Base-by-base conservation (phyloP, 768 basidiomycete genomes). In the Lactifluus subvellereus region DNA sequence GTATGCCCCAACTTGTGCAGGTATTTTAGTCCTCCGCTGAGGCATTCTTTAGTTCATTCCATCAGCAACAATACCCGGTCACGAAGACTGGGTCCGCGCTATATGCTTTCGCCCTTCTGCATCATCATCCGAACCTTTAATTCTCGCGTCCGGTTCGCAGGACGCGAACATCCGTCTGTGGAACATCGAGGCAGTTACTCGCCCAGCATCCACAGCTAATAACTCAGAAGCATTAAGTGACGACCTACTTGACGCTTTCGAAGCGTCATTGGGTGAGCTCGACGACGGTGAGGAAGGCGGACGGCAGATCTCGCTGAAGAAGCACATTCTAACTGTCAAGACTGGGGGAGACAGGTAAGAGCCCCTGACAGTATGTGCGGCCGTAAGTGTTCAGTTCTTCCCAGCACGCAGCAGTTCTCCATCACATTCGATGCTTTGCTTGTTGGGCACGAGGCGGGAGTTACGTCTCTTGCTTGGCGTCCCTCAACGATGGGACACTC, bases 31-130 rank as follows among this genome's bases (percentile, higher is more conserved):
- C 40, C 66, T 64, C 20, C 57, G 50, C 49, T 35, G 37, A 54
- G 22, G 13, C 54, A 45, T 9, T 50, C 42, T 13, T 50, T 33
- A 87, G 88, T 89, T 87, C 71, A 77, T 85, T 14, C 78, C 75
- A 58, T 82, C 84, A 20, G 82, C 83, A 3, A 74, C 77, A 0
- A 77, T 91, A 53, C 75, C 82, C 13, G 97, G 97, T 2, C 97
- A 99, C 70, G 91, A 97, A 78, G 96, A 99, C 70, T 99, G 97
- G 97, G 81, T 98, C 58, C 85, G 89, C 57, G 80, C 85, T 63
- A 82, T 98, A 42, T 81, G 86, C 2, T 94, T 98, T 72, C 77
- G 77, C 50, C 48, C 68, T 0, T 74, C 78, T 11, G 51, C 59
- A 18, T 65, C 69, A 5, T 64, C 72, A 4, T 70, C 73, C 1